Conservation (phyloP, 441 rosid species). For the Breynia disticha region DNA sequence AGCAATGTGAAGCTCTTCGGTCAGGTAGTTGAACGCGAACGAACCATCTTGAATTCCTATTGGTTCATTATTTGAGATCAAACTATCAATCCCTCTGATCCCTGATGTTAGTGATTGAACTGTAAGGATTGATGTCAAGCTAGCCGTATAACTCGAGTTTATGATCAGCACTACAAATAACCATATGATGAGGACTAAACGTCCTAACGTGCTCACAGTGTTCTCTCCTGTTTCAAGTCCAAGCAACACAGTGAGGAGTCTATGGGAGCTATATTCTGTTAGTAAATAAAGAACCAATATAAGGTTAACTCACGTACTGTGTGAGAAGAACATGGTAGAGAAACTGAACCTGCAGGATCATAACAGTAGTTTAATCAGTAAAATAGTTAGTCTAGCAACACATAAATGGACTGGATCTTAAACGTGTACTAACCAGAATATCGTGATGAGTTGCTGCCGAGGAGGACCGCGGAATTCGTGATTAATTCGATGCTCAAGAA, state of each 20-base stretch:
- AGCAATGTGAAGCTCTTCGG: conserved; percentile 69
- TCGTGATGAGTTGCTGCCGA: conserved; percentile 61
- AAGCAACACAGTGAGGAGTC: conserved; percentile 13
- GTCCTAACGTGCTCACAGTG: conserved; percentile 75
- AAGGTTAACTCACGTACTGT: conserved; percentile 44
- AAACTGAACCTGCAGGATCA: conserved; percentile 88
- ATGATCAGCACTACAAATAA: conserved; percentile 83
- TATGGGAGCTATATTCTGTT: background rate
- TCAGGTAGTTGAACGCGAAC: conserved; percentile 63
- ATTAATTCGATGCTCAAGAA: conserved; percentile 85
- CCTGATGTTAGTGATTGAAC: conserved; percentile 76
- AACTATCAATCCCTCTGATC: conserved; percentile 70
- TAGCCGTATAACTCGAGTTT: conserved; percentile 96
- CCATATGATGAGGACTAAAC: conserved; percentile 84
- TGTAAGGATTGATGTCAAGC: conserved; percentile 91
- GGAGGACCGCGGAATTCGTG: conserved; percentile 86
- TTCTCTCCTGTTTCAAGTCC: conserved; percentile 61
- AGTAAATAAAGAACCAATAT: conserved; percentile 9
- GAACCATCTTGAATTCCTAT: conserved; percentile 91
- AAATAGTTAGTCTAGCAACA: too few species aligned
- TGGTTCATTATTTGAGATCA: conserved; percentile 54
- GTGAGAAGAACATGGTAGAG: conserved; percentile 98
- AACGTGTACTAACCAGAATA: conserved; percentile 57
- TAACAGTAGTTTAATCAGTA: background rate
- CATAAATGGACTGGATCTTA: background rate